Evolutionary conservation across 2,329 filamentous ascomycete genomes (phyloP).

Genomic region (Cercospora sp.): DNA sequence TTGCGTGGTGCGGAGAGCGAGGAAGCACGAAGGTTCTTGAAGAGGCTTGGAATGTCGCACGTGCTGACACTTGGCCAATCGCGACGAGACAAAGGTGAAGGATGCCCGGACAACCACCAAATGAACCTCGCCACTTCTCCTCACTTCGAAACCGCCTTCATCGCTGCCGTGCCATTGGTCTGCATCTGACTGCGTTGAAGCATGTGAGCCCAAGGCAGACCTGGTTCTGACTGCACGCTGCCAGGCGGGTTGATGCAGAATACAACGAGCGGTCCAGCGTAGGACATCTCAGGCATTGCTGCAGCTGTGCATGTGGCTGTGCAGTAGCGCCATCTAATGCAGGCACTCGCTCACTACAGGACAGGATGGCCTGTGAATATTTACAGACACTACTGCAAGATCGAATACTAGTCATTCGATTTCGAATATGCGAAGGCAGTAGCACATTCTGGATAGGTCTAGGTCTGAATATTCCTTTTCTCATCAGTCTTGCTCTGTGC

Average conservation of each 20-base stretch:
- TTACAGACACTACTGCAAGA: neutral
- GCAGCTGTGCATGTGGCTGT: neutral
- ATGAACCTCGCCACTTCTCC: constrained; percentile 5
- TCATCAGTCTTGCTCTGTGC: neutral
- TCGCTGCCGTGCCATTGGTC: neutral
- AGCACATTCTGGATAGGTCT: too few relatives aligned
- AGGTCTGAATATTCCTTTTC: neutral
- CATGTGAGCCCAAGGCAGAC: neutral
- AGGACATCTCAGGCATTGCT: neutral
- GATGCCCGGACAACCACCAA: constrained; percentile 6
- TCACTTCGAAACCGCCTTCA: neutral
- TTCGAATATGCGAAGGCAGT: neutral
- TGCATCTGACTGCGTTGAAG: neutral
- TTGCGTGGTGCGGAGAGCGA: constrained; percentile 3
- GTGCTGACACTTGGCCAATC: constrained; percentile 13
- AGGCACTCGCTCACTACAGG: neutral
- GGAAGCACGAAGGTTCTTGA: constrained; percentile 12
- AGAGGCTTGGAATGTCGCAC: constrained; percentile 1
- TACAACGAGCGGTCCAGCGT: neutral
- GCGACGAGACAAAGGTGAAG: neutral
- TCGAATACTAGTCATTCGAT: neutral
- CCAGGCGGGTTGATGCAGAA: neutral
- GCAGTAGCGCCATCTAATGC: neutral
- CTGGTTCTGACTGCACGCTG: neutral
- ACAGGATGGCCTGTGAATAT: neutral